Conservation (phyloP, 2,329 filamentous ascomycete genomes). For the Phialemoniopsis sp. region DNA sequence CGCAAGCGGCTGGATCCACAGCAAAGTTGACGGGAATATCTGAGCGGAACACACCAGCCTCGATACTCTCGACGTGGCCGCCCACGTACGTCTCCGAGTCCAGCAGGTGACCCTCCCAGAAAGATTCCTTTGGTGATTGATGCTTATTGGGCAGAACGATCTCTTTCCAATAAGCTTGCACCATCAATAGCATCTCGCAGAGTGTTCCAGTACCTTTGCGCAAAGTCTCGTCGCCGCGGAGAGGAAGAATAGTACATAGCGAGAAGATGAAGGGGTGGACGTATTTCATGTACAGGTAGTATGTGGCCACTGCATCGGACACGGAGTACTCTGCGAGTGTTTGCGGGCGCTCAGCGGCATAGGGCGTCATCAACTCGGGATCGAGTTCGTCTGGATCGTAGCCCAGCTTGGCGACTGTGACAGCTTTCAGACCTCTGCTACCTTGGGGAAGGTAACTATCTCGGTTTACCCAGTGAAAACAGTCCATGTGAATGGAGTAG, state of each 20-base stretch:
- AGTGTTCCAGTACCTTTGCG: conserved; percentile 96
- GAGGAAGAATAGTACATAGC: conserved; percentile 89
- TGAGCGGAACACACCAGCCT: conserved; percentile 92
- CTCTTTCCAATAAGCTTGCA: conserved; percentile 87
- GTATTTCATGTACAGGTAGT: conserved; percentile 99
- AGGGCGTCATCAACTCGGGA: conserved; percentile 93
- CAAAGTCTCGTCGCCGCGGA: conserved; percentile 87
- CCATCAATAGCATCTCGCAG: conserved; percentile 99
- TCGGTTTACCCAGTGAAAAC: conserved; percentile 97
- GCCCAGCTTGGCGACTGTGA: conserved; percentile 94
- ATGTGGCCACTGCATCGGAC: conserved; percentile 96
- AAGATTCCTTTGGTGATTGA: conserved; percentile 81
- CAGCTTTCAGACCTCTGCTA: conserved; percentile 93
- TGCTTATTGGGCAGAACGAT: conserved; percentile 98
- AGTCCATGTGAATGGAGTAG: conserved; percentile 98
- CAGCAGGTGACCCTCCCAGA: conserved; percentile 93
- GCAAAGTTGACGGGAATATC: conserved; percentile 95
- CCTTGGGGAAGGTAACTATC: conserved; percentile 97
- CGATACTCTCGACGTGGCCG: conserved; percentile 98
- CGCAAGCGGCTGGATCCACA: conserved; percentile 82
- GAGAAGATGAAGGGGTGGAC: conserved; percentile 99
- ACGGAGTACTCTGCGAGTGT: conserved; percentile 97
- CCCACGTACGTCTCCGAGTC: conserved; percentile 98
- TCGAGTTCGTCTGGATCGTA: conserved; percentile 98
- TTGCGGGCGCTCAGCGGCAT: conserved; percentile 85